Conservation (phyloP, 768 basidiomycete genomes). For the Suillus subalutaceus region DNA sequence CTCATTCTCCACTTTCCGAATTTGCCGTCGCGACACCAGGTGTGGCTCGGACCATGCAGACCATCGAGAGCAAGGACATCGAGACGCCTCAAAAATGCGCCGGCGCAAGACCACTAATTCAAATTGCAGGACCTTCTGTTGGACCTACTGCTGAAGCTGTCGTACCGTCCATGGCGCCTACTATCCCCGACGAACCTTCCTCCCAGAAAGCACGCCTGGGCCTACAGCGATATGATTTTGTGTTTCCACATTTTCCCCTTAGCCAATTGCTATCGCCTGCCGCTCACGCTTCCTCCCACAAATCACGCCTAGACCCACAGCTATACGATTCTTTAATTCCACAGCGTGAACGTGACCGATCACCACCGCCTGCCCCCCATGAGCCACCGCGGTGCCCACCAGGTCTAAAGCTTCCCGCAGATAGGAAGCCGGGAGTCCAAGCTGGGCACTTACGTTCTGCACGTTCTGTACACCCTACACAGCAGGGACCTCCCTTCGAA, state of each 20-base stretch:
- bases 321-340: background rate
- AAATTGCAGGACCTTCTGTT: background rate
- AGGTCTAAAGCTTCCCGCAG: background rate
- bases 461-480: background rate
- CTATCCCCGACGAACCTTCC: background rate
- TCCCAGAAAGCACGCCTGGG: background rate
- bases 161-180: background rate
- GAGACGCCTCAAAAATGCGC: background rate
- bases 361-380: background rate
- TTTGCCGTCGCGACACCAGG: background rate
- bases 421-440: background rate
- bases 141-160: background rate
- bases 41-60: background rate
- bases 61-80: slow-evolving; percentile 1
- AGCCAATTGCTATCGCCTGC: background rate
- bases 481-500: background rate
- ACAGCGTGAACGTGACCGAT: background rate
- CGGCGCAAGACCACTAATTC: background rate
- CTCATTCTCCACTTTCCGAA: background rate
- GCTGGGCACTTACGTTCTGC: background rate
- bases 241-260: background rate
- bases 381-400: too few species aligned
- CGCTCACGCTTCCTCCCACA: background rate
- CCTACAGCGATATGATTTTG: background rate
- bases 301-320: background rate